Evolutionary conservation across 2,329 filamentous ascomycete species (phyloP), one percentile per base, ranked within the genome.

Genomic region (Ophiostoma triangulosporum): DNA sequence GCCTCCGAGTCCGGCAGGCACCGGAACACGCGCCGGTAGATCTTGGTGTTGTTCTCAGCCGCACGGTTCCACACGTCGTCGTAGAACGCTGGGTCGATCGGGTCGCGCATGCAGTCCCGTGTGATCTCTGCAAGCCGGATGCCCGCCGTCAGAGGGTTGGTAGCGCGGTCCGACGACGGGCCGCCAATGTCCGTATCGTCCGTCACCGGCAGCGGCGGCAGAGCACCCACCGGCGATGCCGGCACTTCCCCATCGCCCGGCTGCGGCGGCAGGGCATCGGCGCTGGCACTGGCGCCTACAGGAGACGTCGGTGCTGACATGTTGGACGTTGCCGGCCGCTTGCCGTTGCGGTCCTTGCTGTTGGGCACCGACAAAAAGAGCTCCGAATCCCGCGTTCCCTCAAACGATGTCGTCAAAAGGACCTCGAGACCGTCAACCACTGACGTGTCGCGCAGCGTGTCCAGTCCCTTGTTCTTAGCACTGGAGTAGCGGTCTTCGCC

Each of bases 1-100:
- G 95, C 93, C 64, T 96, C 88, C 51, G 83, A 96, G 65, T 98
- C 93, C 1, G 93, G 93, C 86, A 95, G 94, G 68, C 90, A 96
- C 48, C 90, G 83, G 72, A 98, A 98, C 8, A 98, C 91, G 57
- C 86, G 81, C 31, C 93, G 85, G 70, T 87, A 98, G 48, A 98
- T 78, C 64, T 89, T 91, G 3, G 93, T 98, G 66, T 98, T 98
- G 71, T 97, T 97, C 58, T 86, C 82, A 1, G 93, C 93, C 52
- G 89, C 82, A 17, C 81, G 77, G 59, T 84, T 83, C 94, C 94
- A 98, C 1, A 88, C 82, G 57, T 95, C 86, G 46, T 93, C 80
- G 64, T 88, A 86, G 68, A 98, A 98, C 1, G 76, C 72, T 52
- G 88, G 77, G 55, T 84, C 83, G 38, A 98, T 70, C 0, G 94